A percentile compares a stretch with the other conserved stretches of the same genome.
Evolutionary conservation across 495 filamentous ascomycete species (phyloP).

Genomic region (Aspergillus saccharolyticus): DNA sequence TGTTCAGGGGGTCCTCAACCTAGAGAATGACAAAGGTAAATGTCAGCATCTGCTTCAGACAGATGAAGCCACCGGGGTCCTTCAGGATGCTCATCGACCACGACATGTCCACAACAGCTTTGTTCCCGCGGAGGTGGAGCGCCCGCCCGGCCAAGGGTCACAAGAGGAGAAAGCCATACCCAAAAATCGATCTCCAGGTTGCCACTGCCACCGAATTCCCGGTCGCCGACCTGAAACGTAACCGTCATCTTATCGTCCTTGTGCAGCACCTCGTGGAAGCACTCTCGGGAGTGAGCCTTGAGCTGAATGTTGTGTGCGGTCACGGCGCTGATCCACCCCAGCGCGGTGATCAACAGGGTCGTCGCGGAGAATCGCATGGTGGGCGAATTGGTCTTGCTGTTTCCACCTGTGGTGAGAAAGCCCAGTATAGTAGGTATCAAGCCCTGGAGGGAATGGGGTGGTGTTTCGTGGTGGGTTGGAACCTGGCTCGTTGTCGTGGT

Average conservation of each 20-base stretch:
- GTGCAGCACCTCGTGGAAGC: slow-evolving; percentile 93
- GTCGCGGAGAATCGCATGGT: slow-evolving; percentile 52
- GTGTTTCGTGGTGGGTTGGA: slow-evolving; percentile 10
- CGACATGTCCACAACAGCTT: not conserved
- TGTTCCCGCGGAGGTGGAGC: not conserved
- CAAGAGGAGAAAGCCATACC: slow-evolving; percentile 52
- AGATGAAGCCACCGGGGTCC: not conserved
- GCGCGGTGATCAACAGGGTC: slow-evolving; percentile 56
- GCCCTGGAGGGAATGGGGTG: slow-evolving; percentile 8
- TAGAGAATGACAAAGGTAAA: slow-evolving; percentile 11
- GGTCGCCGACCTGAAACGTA: slow-evolving; percentile 94
- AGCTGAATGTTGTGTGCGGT: slow-evolving; percentile 93
- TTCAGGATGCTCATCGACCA: not conserved
- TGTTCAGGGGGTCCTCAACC: slow-evolving; percentile 78
- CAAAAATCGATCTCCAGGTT: slow-evolving; percentile 98
- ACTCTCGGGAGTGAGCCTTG: slow-evolving; percentile 83
- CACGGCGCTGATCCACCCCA: slow-evolving; percentile 57
- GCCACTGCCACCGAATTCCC: slow-evolving; percentile 90
- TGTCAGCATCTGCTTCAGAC: slow-evolving; percentile 14
- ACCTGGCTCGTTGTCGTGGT: slow-evolving; percentile 2
- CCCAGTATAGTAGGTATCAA: not conserved
- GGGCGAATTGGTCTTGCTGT: slow-evolving; percentile 6
- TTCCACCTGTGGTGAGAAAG: not conserved
- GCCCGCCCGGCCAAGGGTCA: not conserved
- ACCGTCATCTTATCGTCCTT: slow-evolving; percentile 97